Percentiles rank a stretch among this genome's conserved stretches.
Evolutionary conservation across 1,139 yeast species (phyloP).

Genomic region (Candida sp.): DNA sequence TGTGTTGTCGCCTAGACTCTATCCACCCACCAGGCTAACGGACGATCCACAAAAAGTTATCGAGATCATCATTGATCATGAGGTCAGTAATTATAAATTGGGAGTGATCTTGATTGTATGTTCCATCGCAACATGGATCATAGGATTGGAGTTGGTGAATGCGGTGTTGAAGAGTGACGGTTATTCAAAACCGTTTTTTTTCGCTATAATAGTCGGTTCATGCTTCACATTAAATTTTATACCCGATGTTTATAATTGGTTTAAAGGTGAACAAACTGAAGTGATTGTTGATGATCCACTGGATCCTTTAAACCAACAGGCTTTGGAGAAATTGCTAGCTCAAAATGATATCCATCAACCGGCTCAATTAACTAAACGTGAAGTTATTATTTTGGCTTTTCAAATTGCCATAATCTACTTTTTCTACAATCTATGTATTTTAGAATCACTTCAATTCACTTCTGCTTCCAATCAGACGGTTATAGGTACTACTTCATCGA

Average conservation of each 20-base stretch:
- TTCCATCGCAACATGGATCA: conserved; percentile 45
- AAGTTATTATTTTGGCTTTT: conserved; percentile 31
- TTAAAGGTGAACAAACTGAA: not conserved
- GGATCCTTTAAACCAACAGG: not conserved
- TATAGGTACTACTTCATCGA: conserved; percentile 48
- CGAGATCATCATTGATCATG: conserved; percentile 44
- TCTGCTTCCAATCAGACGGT: conserved; percentile 54
- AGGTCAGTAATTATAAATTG: conserved; percentile 34
- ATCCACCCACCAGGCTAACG: conserved; percentile 10
- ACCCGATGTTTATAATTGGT: conserved; percentile 25
- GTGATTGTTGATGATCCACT: not conserved
- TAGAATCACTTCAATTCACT: conserved; percentile 44
- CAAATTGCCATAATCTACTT: conserved; percentile 42
- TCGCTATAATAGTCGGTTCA: conserved; percentile 45
- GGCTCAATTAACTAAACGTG: conserved; percentile 21
- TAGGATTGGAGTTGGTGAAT: conserved; percentile 48
- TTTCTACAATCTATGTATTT: conserved; percentile 34
- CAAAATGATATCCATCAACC: conserved; percentile 8
- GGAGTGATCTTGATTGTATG: conserved; percentile 41
- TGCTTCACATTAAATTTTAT: conserved; percentile 42
- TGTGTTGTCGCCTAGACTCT: not conserved
- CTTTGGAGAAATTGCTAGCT: conserved; percentile 6
- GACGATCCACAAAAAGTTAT: conserved; percentile 35
- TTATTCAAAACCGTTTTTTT: conserved; percentile 46
- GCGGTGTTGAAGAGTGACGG: conserved; percentile 44